Percentiles rank a stretch among this genome's conserved stretches.
These are phyloP conservation scores for Phragmites australis DNA, from an alignment of 176 grass and related monocot genomes.

Conservation along the genomic window DNA sequence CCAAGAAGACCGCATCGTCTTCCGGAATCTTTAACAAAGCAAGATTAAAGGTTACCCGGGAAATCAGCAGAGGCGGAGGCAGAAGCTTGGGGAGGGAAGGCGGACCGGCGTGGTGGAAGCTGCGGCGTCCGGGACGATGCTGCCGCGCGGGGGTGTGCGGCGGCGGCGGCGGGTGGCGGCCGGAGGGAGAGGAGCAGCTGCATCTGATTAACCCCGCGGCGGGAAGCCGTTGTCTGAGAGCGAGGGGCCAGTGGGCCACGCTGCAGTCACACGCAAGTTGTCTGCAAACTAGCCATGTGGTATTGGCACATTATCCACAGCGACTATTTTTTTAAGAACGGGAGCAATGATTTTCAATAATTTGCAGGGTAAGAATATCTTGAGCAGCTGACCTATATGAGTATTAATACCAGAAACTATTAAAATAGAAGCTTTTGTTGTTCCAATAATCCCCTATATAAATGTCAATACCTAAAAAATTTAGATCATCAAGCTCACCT, in stretches of 20 bases:
- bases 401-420: no score
- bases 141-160: not conserved
- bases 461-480: no score
- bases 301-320: not conserved
- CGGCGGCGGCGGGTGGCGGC: not conserved
- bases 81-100: not conserved
- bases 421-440: no score
- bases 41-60: constrained; percentile 29
- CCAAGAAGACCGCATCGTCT: not conserved
- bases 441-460: no score
- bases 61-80: constrained; percentile 48
- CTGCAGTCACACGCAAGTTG: not conserved
- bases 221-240: constrained; percentile 19
- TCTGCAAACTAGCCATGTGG: not conserved
- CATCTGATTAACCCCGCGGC: constrained; percentile 20
- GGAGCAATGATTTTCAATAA: no score
- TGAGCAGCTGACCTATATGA: no score
- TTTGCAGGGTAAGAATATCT: not conserved
- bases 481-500: no score
- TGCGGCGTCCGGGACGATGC: not conserved
- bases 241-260: not conserved
- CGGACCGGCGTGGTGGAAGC: not conserved
- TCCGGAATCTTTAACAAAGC: not conserved
- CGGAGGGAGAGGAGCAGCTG: not conserved
- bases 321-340: not conserved